These are phyloP conservation scores for Talaromyces borbonicus DNA, from an alignment of 495 filamentous ascomycete species.

Conservation along the genomic window DNA sequence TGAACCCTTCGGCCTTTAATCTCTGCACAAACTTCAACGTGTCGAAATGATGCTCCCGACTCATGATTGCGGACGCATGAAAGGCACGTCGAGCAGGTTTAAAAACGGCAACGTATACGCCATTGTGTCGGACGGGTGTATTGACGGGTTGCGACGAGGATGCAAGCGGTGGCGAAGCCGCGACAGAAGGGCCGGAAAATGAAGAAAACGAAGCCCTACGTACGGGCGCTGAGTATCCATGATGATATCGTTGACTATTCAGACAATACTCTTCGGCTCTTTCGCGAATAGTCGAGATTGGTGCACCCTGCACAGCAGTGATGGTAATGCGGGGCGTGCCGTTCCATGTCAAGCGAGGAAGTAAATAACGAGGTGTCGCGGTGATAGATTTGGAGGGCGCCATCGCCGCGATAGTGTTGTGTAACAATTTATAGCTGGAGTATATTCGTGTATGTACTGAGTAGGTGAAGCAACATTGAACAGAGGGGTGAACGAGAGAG, in stretches of 20 bases:
- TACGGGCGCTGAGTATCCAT: conserved; percentile 7
- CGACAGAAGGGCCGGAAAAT: conserved; percentile 16
- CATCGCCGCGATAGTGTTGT: conserved; percentile 7
- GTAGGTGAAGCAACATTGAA: neutral
- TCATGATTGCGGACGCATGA: conserved; percentile 50
- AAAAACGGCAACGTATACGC: conserved; percentile 36
- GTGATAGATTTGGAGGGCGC: conserved; percentile 6
- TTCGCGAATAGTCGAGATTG: conserved; percentile 19
- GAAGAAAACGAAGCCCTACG: conserved; percentile 12
- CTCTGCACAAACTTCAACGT: conserved; percentile 94
- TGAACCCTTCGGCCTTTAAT: conserved; percentile 84
- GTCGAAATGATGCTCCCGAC: conserved; percentile 91
- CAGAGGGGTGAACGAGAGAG: neutral
- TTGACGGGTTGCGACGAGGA: conserved; percentile 10
- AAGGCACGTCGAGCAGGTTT: conserved; percentile 47
- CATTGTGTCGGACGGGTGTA: conserved; percentile 34
- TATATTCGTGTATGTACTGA: too few relatives aligned
- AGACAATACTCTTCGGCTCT: conserved; percentile 16
- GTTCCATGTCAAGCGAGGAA: conserved; percentile 37
- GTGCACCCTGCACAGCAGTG: conserved; percentile 20
- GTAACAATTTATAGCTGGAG: too few relatives aligned
- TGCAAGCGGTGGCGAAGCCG: conserved; percentile 9
- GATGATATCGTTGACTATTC: conserved; percentile 19
- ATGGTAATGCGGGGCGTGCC: conserved; percentile 28
- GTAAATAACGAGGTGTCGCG: conserved; percentile 16